Conservation (phyloP, 768 basidiomycete species). For the Rhodotorula paludigena region DNA sequence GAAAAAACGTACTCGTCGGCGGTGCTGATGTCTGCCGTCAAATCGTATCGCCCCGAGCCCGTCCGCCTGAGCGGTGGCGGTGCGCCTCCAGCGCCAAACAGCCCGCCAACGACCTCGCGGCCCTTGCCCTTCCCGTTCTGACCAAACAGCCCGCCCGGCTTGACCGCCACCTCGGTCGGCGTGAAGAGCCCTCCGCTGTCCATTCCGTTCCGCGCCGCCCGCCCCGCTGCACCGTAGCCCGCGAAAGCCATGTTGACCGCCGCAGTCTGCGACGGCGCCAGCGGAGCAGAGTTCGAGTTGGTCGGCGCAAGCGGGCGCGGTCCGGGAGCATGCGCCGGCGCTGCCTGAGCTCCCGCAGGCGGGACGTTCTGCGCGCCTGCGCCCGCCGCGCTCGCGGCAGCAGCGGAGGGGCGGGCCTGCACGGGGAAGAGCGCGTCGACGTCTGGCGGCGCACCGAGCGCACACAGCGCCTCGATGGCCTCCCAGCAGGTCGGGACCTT, state of each 20-base stretch:
- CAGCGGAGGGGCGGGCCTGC: background rate
- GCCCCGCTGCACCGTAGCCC: background rate
- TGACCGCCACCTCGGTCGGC: conserved; percentile 7
- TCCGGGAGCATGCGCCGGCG: background rate
- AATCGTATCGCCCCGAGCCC: background rate
- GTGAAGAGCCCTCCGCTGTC: conserved; percentile 11
- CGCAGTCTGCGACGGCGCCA: conserved; percentile 17
- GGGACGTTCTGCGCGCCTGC: too few species aligned
- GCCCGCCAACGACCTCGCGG: background rate
- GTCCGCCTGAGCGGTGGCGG: conserved; percentile 2
- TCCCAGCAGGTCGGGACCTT: conserved; percentile 83
- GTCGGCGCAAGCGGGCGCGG: conserved; percentile 5
- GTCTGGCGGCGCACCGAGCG: conserved; percentile 57
- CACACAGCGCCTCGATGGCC: conserved; percentile 81
- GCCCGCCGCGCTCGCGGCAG: too few species aligned
- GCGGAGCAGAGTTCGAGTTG: background rate
- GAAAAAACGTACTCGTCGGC: conserved; percentile 23
- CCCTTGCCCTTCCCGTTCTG: background rate
- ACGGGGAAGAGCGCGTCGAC: conserved; percentile 15
- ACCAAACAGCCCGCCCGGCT: conserved; percentile 3
- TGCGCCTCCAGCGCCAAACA: background rate
- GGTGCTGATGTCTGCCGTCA: conserved; percentile 6
- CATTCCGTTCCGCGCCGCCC: background rate
- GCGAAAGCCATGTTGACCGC: background rate
- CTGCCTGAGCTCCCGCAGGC: too few species aligned